Conservation (phyloP, 805 yeast species). For the Kodamaea fukazawae region DNA sequence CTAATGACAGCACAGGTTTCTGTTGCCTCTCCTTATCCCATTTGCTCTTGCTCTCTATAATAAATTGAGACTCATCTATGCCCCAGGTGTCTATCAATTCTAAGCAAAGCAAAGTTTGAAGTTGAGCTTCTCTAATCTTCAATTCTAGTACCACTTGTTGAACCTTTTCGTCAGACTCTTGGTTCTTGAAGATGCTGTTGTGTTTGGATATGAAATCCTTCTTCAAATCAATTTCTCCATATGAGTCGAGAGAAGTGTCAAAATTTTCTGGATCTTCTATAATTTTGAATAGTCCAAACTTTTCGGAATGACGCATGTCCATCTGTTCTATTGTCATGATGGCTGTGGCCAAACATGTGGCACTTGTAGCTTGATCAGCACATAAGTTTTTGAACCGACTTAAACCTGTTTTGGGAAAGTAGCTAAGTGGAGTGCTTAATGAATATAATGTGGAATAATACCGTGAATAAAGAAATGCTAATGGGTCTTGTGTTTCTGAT, state of each 20-base stretch:
- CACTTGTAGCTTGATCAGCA: constrained; percentile 3
- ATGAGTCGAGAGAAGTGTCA: too few species aligned
- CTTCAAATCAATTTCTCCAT: constrained; percentile 25
- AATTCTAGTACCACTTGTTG: constrained; percentile 35
- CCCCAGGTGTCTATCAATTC: constrained; percentile 41
- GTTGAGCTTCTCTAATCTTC: constrained; percentile 55
- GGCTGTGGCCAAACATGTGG: constrained; percentile 27
- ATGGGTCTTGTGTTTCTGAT: constrained; percentile 20
- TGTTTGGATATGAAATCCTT: constrained; percentile 18
- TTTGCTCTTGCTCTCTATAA: constrained; percentile 22
- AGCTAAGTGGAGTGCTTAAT: constrained; percentile 38
- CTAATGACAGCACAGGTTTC: constrained; percentile 19
- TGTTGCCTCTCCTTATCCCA: constrained; percentile 28
- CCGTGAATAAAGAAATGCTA: constrained; percentile 29
- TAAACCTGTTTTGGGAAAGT: constrained; percentile 50
- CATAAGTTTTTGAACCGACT: constrained; percentile 46
- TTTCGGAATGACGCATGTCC: constrained; percentile 42
- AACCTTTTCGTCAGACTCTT: constrained; percentile 15
- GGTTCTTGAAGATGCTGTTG: too few species aligned
- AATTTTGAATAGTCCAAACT: constrained; percentile 21
- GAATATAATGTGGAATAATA: constrained; percentile 39
- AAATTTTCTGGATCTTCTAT: not conserved
- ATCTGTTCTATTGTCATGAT: constrained; percentile 36
- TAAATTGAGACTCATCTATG: constrained; percentile 35
- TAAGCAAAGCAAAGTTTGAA: constrained; percentile 48